These are phyloP conservation scores for Lachnellula arida DNA, from an alignment of 2,329 filamentous ascomycete genomes.

Conservation along the genomic window DNA sequence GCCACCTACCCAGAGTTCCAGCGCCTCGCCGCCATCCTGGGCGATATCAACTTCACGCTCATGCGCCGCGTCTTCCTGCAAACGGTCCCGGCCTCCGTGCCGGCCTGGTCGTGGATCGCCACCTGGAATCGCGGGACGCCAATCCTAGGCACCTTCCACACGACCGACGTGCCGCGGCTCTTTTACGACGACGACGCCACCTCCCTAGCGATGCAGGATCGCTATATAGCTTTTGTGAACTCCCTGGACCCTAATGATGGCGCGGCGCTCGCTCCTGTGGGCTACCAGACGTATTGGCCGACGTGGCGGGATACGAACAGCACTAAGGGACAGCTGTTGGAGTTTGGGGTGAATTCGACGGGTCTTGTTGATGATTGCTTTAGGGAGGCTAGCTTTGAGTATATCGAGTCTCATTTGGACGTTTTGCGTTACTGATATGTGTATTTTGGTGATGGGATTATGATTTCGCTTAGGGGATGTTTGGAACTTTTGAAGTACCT, in stretches of 20 bases:
- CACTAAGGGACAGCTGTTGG: no score
- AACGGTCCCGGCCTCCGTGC: constrained; percentile 43
- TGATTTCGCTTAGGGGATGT: no score
- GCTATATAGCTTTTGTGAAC: constrained; percentile 70
- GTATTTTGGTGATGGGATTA: no score
- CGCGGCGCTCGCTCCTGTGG: no score
- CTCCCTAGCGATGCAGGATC: constrained; percentile 54
- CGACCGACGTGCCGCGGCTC: constrained; percentile 63
- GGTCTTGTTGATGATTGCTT: no score
- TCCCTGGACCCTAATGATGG: constrained; percentile 64
- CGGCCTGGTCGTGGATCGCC: constrained; percentile 68
- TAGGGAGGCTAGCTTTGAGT: no score
- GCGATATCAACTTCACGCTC: constrained; percentile 72
- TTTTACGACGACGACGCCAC: constrained; percentile 39
- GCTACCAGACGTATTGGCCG: no score
- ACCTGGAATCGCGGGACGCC: constrained; percentile 68
- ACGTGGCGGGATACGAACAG: no score
- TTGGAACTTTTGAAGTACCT: no score
- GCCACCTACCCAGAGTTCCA: constrained; percentile 73
- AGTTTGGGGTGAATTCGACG: no score
- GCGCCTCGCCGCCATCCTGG: constrained; percentile 67
- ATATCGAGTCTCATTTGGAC: no score
- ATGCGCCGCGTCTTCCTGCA: constrained; percentile 59
- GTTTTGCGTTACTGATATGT: no score
- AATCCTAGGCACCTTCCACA: constrained; percentile 71